Conservation (phyloP, 1,284 basidiomycete genomes). For the Ceratobasidium sp. region DNA sequence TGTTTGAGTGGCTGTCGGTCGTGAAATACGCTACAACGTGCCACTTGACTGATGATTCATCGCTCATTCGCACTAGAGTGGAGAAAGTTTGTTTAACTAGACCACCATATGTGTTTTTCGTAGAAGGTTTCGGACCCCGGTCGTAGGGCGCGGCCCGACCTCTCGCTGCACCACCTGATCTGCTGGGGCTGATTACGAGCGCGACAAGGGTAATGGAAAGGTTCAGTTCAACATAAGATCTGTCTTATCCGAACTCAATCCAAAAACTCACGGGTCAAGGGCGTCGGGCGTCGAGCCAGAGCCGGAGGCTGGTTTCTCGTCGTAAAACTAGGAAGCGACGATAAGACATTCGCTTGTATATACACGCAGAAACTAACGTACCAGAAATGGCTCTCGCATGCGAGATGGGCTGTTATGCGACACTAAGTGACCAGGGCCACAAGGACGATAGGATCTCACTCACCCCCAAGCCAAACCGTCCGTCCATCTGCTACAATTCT, state of each 20-base stretch:
- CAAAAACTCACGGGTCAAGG: constrained; percentile 41
- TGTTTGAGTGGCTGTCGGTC: constrained; percentile 41
- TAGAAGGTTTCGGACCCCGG: constrained; percentile 40
- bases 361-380: constrained; percentile 1
- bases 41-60: constrained; percentile 37
- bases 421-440: constrained; percentile 11
- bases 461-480: constrained; percentile 40
- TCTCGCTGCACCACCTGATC: constrained; percentile 27
- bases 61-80: constrained; percentile 32
- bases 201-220: constrained; percentile 3
- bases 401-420: constrained; percentile 26
- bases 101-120: constrained; percentile 39
- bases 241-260: constrained; percentile 9
- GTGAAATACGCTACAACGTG: constrained; percentile 41
- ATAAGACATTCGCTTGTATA: not conserved
- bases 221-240: constrained; percentile 28
- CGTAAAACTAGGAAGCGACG: constrained; percentile 30
- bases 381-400: constrained; percentile 40
- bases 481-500: constrained; percentile 41
- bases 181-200: constrained; percentile 25
- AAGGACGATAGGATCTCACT: constrained; percentile 40
- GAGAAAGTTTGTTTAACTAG: constrained; percentile 39
- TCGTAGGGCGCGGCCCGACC: constrained; percentile 41
- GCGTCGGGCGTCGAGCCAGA: constrained; percentile 23
- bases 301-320: constrained; percentile 39